Evolutionary conservation across 495 filamentous ascomycete genomes (phyloP), one percentile per base, ranked within the genome.

Genomic region (Chaetomium cochliodes): DNA sequence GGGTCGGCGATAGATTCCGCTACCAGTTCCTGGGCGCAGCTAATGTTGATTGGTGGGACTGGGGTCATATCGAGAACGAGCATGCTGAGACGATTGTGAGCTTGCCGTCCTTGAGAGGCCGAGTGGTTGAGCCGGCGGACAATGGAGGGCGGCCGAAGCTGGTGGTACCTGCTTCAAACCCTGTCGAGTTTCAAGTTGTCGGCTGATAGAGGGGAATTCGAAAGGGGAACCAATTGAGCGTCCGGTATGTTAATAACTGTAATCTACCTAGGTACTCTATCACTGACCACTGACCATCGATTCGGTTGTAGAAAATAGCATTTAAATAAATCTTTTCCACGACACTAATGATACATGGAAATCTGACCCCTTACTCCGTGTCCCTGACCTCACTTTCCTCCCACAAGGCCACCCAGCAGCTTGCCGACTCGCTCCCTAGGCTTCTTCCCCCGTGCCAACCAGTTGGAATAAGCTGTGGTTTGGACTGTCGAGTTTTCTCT

Each of bases 361-460:
- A 44, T 3, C 41, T 15, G 9, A 52, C 20, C 22, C 44, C 44
- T 47, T 47, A 47, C 44, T 47, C 44, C 44, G 22, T 2, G 44
- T 1, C n/a, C n/a, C 2, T n/a, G 33, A 37, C 1, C 1, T 11
- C 9, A 37, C 33, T 1, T 8, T 37, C 5, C 33, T 37, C 33
- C 5, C 33, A 37, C 33, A 11, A 37, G 33, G 4, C 42, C 42
- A 3, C 44, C 44, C 18, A 2, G 15, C 16, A 44, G 41, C 18
- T 15, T 1, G 11, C 41, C 16, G 18, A 44, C 18, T 22, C 44
- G 9, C 66, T 33, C 73, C 58, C 67, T 69, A 42, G 60, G 66
- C 65, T 74, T 75, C 18, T 58, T 65, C 6, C 55, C 22, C 50
- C n/a, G n/a, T n/a, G n/a, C n/a, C n/a, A n/a, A n/a, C n/a, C n/a